Percentiles rank a stretch among this genome's conserved stretches.
Evolutionary conservation across 1,284 basidiomycete species (phyloP).

Genomic region (Amylostereum chailletii): DNA sequence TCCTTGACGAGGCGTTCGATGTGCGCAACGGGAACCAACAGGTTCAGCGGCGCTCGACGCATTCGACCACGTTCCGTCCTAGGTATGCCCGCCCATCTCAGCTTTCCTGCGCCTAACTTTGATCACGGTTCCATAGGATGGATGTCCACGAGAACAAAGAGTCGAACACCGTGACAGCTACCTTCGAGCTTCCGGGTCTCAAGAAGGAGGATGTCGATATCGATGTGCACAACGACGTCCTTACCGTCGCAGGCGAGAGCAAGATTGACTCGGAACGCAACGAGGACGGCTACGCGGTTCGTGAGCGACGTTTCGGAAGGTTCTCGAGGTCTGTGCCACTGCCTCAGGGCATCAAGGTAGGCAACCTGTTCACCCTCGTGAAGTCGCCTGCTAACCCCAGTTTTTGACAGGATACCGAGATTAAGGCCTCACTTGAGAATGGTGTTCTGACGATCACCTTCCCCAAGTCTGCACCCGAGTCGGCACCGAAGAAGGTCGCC

Average conservation of each 20-base stretch:
- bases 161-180: constrained; percentile 26
- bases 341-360: constrained; percentile 27
- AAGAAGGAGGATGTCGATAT: constrained; percentile 30
- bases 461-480: constrained; percentile 14
- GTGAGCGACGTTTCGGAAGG: constrained; percentile 27
- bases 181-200: constrained; percentile 36
- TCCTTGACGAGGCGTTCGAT: constrained; percentile 5
- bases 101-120: neutral
- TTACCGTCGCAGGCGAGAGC: constrained; percentile 29
- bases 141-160: constrained; percentile 26
- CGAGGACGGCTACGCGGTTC: constrained; percentile 25
- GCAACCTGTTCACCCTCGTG: neutral
- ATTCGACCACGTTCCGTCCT: neutral
- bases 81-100: constrained; percentile 1
- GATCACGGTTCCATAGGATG: constrained; percentile 23
- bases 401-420: constrained; percentile 11
- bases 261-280: constrained; percentile 19
- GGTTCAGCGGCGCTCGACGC: neutral
- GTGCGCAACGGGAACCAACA: neutral
- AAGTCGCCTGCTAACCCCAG: too few relatives aligned
- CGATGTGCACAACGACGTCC: constrained; percentile 26
- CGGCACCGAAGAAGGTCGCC: constrained; percentile 12
- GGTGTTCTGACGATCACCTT: constrained; percentile 17
- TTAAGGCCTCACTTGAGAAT: constrained; percentile 16
- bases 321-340: constrained; percentile 28